Base-by-base conservation (phyloP, 805 yeast species). In the Starmerella kuoi region DNA sequence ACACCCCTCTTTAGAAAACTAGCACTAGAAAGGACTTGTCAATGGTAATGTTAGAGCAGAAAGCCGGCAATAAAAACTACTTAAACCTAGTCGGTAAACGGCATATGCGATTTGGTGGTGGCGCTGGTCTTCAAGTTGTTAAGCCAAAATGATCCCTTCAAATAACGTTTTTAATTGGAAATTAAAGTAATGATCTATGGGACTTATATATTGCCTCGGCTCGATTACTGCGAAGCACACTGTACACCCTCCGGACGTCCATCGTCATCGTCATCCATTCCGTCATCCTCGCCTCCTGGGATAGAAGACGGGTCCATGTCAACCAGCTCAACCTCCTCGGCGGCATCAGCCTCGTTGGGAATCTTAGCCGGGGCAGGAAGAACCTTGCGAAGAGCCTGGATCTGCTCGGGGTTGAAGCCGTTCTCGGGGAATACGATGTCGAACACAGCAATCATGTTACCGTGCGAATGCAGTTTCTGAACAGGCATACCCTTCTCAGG, bases 401-500 rank as follows among this genome's bases (percentile, higher is more conserved):
- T 69, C 58, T 79, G 72, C 61, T 82, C 95, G 14, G 57, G 55
- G 46, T 72, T 57, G 60, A 83, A 85, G 58, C 78, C 72, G 41
- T 70, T 64, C 40, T 61, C 60, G 51, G 99, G 99, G 84, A 91
- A 91, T 60, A 81, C 85, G 57, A 91, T 73, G 51, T 76, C 77
- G 66, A 91, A 91, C 60, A 82, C 79, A 54, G 91, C 67, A 56
- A 83, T 76, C 67, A 91, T 72, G 67, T 85, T 76, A 65, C 99
- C 99, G 57, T 62, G 70, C 50, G 86, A 84, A 61, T 94, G 94
- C 61, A 74, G 79, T 66, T 91, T 77, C 66, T 72, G 79, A 52
- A 88, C 68, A 53, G 98, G 99, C 98, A 91, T 91, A 77, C 99
- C 99, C 65, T 88, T 87, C 56, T 78, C 84, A 54, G 80, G 85